These are phyloP conservation scores for Talaromyces piceae DNA, from an alignment of 2,329 filamentous ascomycete species.

Conservation along the genomic window DNA sequence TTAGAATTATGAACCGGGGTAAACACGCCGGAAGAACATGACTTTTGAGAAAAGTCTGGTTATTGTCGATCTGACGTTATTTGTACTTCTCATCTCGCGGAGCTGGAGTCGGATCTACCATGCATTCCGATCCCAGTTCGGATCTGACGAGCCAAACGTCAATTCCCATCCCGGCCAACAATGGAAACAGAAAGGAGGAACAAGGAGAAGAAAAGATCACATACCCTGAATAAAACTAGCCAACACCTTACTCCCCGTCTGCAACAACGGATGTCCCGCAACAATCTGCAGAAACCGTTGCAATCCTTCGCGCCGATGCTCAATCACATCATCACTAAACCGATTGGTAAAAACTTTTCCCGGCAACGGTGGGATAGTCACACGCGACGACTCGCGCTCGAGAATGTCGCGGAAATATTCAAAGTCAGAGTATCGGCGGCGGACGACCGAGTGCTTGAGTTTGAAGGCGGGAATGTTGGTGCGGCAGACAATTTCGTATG, in stretches of 20 bases:
- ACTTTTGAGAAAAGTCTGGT: no score
- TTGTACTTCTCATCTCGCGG: not conserved
- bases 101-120: conserved; percentile 49
- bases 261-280: conserved; percentile 87
- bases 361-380: conserved; percentile 90
- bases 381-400: conserved; percentile 86
- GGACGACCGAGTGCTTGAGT: conserved; percentile 78
- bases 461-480: conserved; percentile 99
- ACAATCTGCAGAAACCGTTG: conserved; percentile 97
- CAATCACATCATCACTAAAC: conserved; percentile 97
- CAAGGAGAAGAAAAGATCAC: conserved; percentile 19
- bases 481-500: conserved; percentile 94
- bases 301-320: conserved; percentile 81
- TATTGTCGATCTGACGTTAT: not conserved
- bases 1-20: no score
- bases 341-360: conserved; percentile 98
- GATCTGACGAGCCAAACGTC: conserved; percentile 28
- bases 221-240: conserved; percentile 93
- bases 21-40: no score
- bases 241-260: conserved; percentile 95
- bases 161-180: not conserved
- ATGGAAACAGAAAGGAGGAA: not conserved
- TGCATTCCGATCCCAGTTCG: conserved; percentile 77
- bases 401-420: conserved; percentile 98
- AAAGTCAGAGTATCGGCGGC: conserved; percentile 93